Base-by-base conservation (phyloP, 2,329 filamentous ascomycete genomes). In the Tolypocladium pustulatum region DNA sequence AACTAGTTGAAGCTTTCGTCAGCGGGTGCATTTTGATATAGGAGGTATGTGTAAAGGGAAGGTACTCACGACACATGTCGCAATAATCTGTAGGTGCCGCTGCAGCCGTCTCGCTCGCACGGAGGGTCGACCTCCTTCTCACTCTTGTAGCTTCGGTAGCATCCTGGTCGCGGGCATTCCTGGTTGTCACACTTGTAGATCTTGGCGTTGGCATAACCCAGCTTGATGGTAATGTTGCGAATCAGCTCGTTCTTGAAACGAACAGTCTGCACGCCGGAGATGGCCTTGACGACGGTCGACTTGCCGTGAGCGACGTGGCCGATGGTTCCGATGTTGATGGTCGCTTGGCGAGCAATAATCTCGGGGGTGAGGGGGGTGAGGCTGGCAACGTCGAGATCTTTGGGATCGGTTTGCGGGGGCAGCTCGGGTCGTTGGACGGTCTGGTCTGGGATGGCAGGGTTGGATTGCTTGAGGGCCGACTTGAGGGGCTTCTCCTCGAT, bases 211-310 rank as follows among this genome's bases (percentile, higher is more conserved):
- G 94, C 94, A 75, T 99, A 99, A 73, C 94, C 94, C 69, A 99
- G 85, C 86, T 99, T 99, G 82, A 99, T 99, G 70, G 94, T 99
- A 71, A 99, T 99, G 76, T 99, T 99, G 71, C 94, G 85, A 79
- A 97, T 95, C 78, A 97, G 80, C 79, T 99, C 94, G 80, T 97
- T 99, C 88, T 99, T 99, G 83, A 99, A 99, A 67, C 94, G 86
- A 71, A 99, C 94, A 22, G 94, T 99, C 83, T 99, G 94, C 64
- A 99, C 94, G 63, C 94, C 94, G 1, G 94, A 97, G 69, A 99
- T 97, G 69, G 94, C 94, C 83, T 99, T 99, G 69, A 99, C 94
- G 56, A 99, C 94, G 27, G 94, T 99, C 62, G 91, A 96, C 76
- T 97, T 97, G 73, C 93, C 93, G 88, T 97, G 93, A 71, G 94